Evolutionary conservation across 371 early-diverging fungal genomes (phyloP), one percentile per base, ranked within the genome.

Genomic region (Smittium culicis): DNA sequence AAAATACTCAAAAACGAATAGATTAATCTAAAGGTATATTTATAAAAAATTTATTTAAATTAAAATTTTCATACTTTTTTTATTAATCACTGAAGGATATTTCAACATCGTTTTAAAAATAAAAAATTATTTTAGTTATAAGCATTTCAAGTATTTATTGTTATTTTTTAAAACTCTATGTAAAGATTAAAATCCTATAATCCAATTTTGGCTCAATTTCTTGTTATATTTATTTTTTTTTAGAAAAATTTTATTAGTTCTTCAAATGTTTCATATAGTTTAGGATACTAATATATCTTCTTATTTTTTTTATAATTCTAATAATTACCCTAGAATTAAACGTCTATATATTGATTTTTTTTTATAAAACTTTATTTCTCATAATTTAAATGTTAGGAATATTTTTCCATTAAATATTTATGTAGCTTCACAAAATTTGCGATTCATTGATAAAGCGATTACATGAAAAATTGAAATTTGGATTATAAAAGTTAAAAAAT

Each of bases 11-110:
- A n/a, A n/a, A n/a, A n/a, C n/a, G n/a, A n/a, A n/a, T n/a, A n/a
- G n/a, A n/a, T n/a, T n/a, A n/a, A n/a, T n/a, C n/a, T n/a, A n/a
- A n/a, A n/a, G n/a, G n/a, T n/a, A n/a, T n/a, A n/a, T n/a, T 27
- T 59, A 32, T 27, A 14, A 59, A n/a, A 27, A 59, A 29, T 16
- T 29, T 59, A 14, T 11, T 59, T 59, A 5, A 5, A 59, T 59
- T n/a, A 11, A 59, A 59, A 11, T 59, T 29, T 59, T 59, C n/a
- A n/a, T n/a, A n/a, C n/a, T n/a, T 14, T 59, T 59, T n/a, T 59
- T 14, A 29, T 59, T 14, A 14, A 5, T 11, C 5, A 29, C 31
- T 20, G 11, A 45, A 20, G 45, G 45, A 20, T 5, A 11, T 45
- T 45, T 45, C 45, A 45, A 45, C 45, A 20, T 45, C 45, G 5